Base-by-base conservation (phyloP, 164 flowering plant species). In the Warburgia ugandensis region DNA sequence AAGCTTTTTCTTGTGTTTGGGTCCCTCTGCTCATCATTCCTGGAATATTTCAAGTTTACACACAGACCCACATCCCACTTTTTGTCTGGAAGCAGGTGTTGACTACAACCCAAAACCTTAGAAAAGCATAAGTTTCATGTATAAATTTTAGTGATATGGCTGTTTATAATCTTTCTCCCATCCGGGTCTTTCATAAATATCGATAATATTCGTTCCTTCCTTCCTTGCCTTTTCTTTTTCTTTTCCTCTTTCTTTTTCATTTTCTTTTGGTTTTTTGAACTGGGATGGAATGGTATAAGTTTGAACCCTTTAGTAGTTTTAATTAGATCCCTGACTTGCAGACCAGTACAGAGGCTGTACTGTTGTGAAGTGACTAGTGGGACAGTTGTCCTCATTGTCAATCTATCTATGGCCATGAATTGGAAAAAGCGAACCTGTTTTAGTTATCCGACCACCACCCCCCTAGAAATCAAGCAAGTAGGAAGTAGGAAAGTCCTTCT, bases 31-130 rank as follows among this genome's bases (percentile, higher is more conserved):
- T 68, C 71, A 74, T 76, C 76, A 74, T 76, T 71, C 65, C 44
- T 49, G 74, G 91, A 74, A 74, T 78, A 76, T 77, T 73, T 76
- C 65, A 54, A 53, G 62, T 48, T 64, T 21, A 63, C 48, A 52
- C 25, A 16, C 38, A 73, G 74, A 63, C 83, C 83, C 75, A 73
- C 72, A 30, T 40, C 41, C 45, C 35, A 31, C 74, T 71, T 84
- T 78, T 67, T 75, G 84, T 74, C 77, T 61, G 70, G 62, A 75
- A 69, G 73, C 74, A 66, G 76, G 68, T 77, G 75, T 75, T 79
- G 83, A 73, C 81, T 67, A 63, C 57, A 49, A 21, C 17, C 39
- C 54, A 39, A 27, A 14, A 45, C 39, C 43, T 25, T 35, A 58
- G 29, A 60, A 54, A 48, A 57, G 54, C 41, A 56, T 28, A 33